Conservation (phyloP, 2,329 filamentous ascomycete genomes). For the Lojkania enalia region DNA sequence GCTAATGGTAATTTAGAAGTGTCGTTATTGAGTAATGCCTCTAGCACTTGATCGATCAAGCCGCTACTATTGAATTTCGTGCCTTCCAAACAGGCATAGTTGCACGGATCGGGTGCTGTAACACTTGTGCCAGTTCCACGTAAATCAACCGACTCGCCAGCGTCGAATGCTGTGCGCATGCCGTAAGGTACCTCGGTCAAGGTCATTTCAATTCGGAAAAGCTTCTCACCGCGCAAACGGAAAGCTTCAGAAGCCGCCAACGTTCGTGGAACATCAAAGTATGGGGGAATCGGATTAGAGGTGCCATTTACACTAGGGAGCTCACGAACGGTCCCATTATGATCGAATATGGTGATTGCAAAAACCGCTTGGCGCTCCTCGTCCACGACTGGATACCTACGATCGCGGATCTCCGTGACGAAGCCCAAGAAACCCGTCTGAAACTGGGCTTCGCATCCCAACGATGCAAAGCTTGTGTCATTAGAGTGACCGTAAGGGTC, state of each 20-base stretch:
- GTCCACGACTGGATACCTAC: slow-evolving; percentile 12
- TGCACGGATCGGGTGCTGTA: slow-evolving; percentile 1
- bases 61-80: no score
- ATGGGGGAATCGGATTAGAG: slow-evolving; percentile 11
- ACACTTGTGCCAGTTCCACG: background rate
- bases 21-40: slow-evolving; percentile 7
- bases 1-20: slow-evolving; percentile 11
- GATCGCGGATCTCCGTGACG: slow-evolving; percentile 13
- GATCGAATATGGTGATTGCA: slow-evolving; percentile 16
- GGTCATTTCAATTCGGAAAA: slow-evolving; percentile 16
- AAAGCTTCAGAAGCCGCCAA: slow-evolving; percentile 12
- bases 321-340: slow-evolving; percentile 13
- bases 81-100: slow-evolving; percentile 5
- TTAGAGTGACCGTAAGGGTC: slow-evolving; percentile 15
- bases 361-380: slow-evolving; percentile 14
- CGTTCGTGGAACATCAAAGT: slow-evolving; percentile 16
- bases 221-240: slow-evolving; percentile 11
- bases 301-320: slow-evolving; percentile 16
- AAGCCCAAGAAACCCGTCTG: slow-evolving; percentile 16
- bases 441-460: slow-evolving; percentile 16
- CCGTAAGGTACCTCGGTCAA: slow-evolving; percentile 15
- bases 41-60: slow-evolving; percentile 8
- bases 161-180: slow-evolving; percentile 7
- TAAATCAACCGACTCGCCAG: background rate
- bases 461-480: slow-evolving; percentile 15